Evolutionary conservation across 2,329 filamentous ascomycete species (phyloP).

Genomic region (Coniochaeta sp.): DNA sequence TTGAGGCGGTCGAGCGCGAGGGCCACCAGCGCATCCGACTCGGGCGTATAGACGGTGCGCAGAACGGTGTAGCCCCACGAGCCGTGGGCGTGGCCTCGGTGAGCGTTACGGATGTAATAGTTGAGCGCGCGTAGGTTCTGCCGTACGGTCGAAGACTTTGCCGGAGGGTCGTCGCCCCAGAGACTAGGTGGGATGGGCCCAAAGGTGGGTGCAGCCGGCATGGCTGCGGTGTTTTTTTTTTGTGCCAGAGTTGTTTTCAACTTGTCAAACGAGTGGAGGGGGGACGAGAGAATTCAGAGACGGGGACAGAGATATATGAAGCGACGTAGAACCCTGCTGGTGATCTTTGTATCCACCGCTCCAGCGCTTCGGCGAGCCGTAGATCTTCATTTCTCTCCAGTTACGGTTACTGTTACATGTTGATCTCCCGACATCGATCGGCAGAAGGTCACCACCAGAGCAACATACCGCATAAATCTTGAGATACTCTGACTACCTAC

Average conservation of each 20-base stretch:
- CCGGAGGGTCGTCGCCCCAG: background rate
- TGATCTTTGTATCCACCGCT: background rate
- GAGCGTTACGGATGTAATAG: too few species aligned
- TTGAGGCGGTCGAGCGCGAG: too few species aligned
- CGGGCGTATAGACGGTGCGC: background rate
- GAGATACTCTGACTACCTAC: background rate
- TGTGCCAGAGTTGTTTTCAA: too few species aligned
- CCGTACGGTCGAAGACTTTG: too few species aligned
- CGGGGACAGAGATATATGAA: too few species aligned
- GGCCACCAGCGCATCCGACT: background rate
- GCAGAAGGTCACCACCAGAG: background rate
- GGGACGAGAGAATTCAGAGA: too few species aligned
- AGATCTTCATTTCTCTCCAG: background rate
- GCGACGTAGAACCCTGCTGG: background rate
- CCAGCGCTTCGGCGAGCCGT: background rate
- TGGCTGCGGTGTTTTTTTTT: too few species aligned
- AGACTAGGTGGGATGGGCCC: background rate
- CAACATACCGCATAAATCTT: background rate
- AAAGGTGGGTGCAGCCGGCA: background rate
- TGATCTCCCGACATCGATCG: background rate
- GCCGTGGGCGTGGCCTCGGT: too few species aligned
- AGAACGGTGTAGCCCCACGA: background rate
- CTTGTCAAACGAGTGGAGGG: too few species aligned
- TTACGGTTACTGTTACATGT: background rate
- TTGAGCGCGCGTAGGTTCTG: background rate